Evolutionary conservation across 106 monocot species (phyloP).

Genomic region (Dendrobium nobile): DNA sequence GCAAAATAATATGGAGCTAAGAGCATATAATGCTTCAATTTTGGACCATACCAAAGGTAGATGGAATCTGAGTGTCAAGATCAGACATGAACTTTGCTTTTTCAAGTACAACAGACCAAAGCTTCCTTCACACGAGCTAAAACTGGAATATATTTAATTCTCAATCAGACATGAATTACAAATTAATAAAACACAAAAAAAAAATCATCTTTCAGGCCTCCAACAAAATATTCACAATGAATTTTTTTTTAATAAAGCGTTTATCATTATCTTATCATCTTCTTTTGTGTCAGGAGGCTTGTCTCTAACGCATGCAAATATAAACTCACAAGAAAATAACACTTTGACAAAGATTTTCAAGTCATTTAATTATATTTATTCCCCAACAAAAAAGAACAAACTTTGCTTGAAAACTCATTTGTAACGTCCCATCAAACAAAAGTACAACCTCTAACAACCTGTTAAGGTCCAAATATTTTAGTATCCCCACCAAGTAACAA

Average conservation of each 20-base stretch:
- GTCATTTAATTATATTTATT: no score
- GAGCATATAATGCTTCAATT: neutral
- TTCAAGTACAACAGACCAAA: neutral
- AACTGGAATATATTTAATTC: neutral
- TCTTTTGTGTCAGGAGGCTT: neutral
- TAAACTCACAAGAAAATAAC: neutral
- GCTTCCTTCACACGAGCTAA: neutral
- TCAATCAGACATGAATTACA: constrained; percentile 1
- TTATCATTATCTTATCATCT: neutral
- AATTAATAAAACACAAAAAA: neutral
- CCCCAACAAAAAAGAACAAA: no score
- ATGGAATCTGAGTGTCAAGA: neutral
- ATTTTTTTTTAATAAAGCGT: neutral
- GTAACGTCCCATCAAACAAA: no score
- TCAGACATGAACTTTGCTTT: constrained; percentile 7
- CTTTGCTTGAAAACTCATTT: no score
- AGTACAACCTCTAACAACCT: no score
- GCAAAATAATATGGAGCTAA: neutral
- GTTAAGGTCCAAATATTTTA: no score
- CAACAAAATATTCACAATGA: no score
- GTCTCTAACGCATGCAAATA: neutral
- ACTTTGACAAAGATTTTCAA: neutral
- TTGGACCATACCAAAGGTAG: constrained; percentile 3
- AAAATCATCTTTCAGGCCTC: neutral
- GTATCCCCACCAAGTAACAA: no score